Percentiles rank a stretch among this genome's conserved stretches.
phyloP scores from a whole-genome alignment of 208 protist species.

The Porcisia hertigi region DNA sequence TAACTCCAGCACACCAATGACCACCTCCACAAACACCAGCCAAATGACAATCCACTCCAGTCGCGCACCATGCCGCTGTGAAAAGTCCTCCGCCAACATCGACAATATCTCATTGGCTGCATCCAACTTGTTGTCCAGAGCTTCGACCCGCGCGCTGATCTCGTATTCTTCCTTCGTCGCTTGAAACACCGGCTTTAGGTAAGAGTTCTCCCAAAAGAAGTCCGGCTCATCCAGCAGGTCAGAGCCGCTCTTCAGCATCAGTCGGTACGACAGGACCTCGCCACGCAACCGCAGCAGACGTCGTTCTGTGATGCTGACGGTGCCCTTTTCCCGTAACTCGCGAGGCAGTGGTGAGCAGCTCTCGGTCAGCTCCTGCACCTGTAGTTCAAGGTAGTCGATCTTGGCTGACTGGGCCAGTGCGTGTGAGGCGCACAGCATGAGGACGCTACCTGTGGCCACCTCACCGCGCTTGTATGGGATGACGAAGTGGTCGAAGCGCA shows the following conservation, averaged over 20 bases:
- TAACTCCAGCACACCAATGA: slow-evolving; percentile 77
- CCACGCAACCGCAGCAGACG: slow-evolving; percentile 68
- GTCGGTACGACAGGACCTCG: slow-evolving; percentile 71
- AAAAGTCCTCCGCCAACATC: slow-evolving; percentile 79
- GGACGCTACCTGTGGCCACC: slow-evolving; percentile 51
- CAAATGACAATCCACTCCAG: slow-evolving; percentile 89
- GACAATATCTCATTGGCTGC: slow-evolving; percentile 79
- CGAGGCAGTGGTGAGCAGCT: slow-evolving; percentile 72
- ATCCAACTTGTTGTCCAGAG: slow-evolving; percentile 78
- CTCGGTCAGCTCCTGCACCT: slow-evolving; percentile 69
- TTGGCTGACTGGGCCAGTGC: slow-evolving; percentile 81
- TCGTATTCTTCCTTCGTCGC: slow-evolving; percentile 77
- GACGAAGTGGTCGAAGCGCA: slow-evolving; percentile 78
- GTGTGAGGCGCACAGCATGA: slow-evolving; percentile 75
- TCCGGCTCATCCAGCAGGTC: slow-evolving; percentile 83
- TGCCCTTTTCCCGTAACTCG: slow-evolving; percentile 62
- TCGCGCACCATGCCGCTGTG: slow-evolving; percentile 69
- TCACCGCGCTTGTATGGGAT: slow-evolving; percentile 69
- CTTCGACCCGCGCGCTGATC: slow-evolving; percentile 62
- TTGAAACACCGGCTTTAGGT: slow-evolving; percentile 79
- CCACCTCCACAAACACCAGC: slow-evolving; percentile 79
- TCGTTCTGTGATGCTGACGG: slow-evolving; percentile 63
- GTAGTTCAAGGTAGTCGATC: slow-evolving; percentile 81
- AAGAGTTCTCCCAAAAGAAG: slow-evolving; percentile 85
- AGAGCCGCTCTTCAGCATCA: slow-evolving; percentile 82